Conservation (phyloP, 164 flowering plant species). For the Vitis rotundifolia region DNA sequence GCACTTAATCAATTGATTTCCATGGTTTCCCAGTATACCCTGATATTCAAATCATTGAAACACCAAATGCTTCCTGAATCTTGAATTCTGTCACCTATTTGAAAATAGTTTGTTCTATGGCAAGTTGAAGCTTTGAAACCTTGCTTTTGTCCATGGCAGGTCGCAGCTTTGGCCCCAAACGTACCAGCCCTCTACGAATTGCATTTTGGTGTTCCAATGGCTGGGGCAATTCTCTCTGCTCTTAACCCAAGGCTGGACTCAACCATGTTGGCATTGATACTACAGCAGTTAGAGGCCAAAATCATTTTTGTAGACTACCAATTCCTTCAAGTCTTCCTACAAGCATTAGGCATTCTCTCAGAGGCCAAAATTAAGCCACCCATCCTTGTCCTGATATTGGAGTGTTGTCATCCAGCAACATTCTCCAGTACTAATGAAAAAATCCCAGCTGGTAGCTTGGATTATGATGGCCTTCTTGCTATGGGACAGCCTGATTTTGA, state of each 20-base stretch:
- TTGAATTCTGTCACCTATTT: no score
- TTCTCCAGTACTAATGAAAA: no score
- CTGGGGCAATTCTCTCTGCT: conserved; percentile 67
- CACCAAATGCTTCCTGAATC: no score
- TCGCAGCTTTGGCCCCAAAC: conserved; percentile 61
- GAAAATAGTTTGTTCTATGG: no score
- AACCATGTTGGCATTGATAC: conserved; percentile 44
- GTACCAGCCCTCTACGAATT: conserved; percentile 78
- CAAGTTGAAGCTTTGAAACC: no score
- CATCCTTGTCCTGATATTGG: conserved; percentile 38
- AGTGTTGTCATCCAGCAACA: conserved; percentile 17
- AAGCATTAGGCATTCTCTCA: conserved; percentile 40
- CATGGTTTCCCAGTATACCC: no score
- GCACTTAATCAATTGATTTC: no score
- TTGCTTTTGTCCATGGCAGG: conserved; percentile 28
- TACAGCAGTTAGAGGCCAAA: conserved; percentile 63
- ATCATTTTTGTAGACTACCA: conserved; percentile 61
- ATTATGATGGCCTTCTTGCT: conserved; percentile 46
- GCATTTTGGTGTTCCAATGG: conserved; percentile 80
- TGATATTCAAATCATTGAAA: no score
- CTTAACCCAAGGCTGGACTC: conserved; percentile 60
- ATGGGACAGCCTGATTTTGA: conserved; percentile 21
- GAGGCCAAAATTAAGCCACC: conserved; percentile 33
- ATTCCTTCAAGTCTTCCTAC: conserved; percentile 38
- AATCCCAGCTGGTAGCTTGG: neutral